Conservation (phyloP, 2,329 filamentous ascomycete genomes). For the Arthrobotrys sinensis region DNA sequence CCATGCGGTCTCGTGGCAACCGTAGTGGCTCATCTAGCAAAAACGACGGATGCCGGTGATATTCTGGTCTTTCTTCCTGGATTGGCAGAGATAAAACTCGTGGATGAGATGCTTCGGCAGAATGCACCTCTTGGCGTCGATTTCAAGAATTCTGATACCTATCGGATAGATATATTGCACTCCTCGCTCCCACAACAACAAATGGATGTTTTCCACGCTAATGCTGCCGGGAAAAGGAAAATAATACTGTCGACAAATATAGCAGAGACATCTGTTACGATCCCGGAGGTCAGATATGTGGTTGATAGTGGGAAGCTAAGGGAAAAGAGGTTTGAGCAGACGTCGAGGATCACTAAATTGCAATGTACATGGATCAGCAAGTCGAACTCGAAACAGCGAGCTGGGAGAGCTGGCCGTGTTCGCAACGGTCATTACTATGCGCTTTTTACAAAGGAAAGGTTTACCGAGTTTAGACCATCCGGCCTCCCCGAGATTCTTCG, state of each 20-base stretch:
- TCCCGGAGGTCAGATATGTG: constrained; percentile 72
- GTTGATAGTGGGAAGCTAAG: constrained; percentile 69
- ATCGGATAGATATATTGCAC: constrained; percentile 70
- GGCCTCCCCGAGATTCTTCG: constrained; percentile 69
- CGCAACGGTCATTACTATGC: constrained; percentile 71
- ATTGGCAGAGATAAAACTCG: constrained; percentile 63
- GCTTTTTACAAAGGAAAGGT: constrained; percentile 67
- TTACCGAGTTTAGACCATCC: constrained; percentile 63
- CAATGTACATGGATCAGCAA: constrained; percentile 70
- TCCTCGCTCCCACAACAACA: constrained; percentile 70
- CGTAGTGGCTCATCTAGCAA: constrained; percentile 70
- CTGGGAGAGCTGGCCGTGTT: constrained; percentile 71
- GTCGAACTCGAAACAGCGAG: constrained; percentile 70
- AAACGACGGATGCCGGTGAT: constrained; percentile 68
- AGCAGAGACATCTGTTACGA: constrained; percentile 71
- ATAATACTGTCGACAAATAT: constrained; percentile 72
- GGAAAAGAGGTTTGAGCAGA: constrained; percentile 68
- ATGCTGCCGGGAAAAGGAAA: constrained; percentile 69
- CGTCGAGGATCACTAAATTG: constrained; percentile 67
- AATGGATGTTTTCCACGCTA: constrained; percentile 67
- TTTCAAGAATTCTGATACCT: constrained; percentile 68
- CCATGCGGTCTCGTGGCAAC: constrained; percentile 69
- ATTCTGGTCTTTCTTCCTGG: constrained; percentile 72
- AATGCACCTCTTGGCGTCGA: constrained; percentile 68
- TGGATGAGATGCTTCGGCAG: constrained; percentile 67